A percentile compares a stretch with the other conserved stretches of the same genome.
Conservation (phyloP, 2,329 filamentous ascomycete genomes). For the Hypoxylon sp. region DNA sequence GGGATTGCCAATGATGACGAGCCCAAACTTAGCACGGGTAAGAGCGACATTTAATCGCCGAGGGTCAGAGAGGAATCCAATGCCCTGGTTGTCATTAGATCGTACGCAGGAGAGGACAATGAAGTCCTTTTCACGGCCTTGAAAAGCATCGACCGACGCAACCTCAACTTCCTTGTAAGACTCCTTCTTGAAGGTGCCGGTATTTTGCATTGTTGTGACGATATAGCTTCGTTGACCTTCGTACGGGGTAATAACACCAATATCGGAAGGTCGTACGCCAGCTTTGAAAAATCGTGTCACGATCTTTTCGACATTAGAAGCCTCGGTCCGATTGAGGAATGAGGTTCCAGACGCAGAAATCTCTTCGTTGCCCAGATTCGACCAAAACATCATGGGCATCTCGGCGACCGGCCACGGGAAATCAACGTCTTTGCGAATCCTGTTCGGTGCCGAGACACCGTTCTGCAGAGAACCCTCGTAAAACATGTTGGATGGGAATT, state of each 20-base stretch:
- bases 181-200: conserved; percentile 97
- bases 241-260: conserved; percentile 98
- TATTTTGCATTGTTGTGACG: conserved; percentile 99
- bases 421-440: conserved; percentile 91
- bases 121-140: conserved; percentile 98
- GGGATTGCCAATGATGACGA: conserved; percentile 96
- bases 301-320: conserved; percentile 97
- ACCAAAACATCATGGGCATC: conserved; percentile 99
- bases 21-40: conserved; percentile 94
- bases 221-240: conserved; percentile 98
- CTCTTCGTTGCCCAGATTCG: conserved; percentile 96
- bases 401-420: conserved; percentile 97
- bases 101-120: conserved; percentile 98
- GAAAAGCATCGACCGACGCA: conserved; percentile 97
- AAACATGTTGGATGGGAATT: conserved; percentile 99
- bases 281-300: conserved; percentile 99
- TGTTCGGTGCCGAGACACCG: conserved; percentile 89
- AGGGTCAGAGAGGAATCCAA: conserved; percentile 97
- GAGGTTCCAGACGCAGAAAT: conserved; percentile 98
- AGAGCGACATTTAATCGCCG: conserved; percentile 97
- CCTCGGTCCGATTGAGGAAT: conserved; percentile 97
- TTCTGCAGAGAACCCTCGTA: conserved; percentile 98
- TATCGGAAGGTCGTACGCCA: conserved; percentile 91
- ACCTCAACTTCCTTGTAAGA: conserved; percentile 99
- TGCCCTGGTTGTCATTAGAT: conserved; percentile 98